Evolutionary conservation across 768 basidiomycete genomes (phyloP).

Genomic region (Lactifluus rugatus): DNA sequence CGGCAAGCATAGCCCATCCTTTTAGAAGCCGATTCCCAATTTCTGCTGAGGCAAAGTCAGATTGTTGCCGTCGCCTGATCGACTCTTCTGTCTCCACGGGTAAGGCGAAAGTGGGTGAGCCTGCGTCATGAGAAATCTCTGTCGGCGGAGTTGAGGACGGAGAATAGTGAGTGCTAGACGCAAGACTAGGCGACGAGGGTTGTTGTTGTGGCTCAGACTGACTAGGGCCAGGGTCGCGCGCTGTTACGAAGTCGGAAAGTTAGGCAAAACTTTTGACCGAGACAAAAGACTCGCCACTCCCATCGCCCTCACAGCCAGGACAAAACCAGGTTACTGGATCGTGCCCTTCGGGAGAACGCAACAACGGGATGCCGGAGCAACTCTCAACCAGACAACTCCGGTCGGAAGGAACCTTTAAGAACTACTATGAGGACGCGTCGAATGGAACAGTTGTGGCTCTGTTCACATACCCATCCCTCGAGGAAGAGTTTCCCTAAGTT

Average conservation of each 20-base stretch:
- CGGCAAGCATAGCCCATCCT: slow-evolving; percentile 86
- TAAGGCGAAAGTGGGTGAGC: slow-evolving; percentile 54
- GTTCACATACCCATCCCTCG: slow-evolving; percentile 18
- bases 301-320: slow-evolving; percentile 46
- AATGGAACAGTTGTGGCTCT: neutral
- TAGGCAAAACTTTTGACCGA: neutral
- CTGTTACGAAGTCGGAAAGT: slow-evolving; percentile 4
- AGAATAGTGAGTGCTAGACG: slow-evolving; percentile 45
- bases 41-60: slow-evolving; percentile 68
- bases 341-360: slow-evolving; percentile 54
- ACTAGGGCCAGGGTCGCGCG: neutral
- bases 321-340: slow-evolving; percentile 45
- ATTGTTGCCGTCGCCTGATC: slow-evolving; percentile 64
- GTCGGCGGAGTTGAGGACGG: slow-evolving; percentile 71
- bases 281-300: slow-evolving; percentile 26
- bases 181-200: slow-evolving; percentile 30
- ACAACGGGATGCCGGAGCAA: slow-evolving; percentile 55
- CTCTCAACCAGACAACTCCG: slow-evolving; percentile 43
- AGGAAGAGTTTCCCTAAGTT: slow-evolving; percentile 42
- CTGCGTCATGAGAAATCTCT: slow-evolving; percentile 51
- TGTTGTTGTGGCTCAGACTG: slow-evolving; percentile 7
- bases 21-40: slow-evolving; percentile 69
- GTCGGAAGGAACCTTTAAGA: slow-evolving; percentile 45
- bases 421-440: slow-evolving; percentile 22
- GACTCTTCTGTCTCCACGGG: slow-evolving; percentile 59